These are phyloP conservation scores for Hemisphaericaspora lyxosophila DNA, from an alignment of 1,139 yeast species.

Conservation along the genomic window DNA sequence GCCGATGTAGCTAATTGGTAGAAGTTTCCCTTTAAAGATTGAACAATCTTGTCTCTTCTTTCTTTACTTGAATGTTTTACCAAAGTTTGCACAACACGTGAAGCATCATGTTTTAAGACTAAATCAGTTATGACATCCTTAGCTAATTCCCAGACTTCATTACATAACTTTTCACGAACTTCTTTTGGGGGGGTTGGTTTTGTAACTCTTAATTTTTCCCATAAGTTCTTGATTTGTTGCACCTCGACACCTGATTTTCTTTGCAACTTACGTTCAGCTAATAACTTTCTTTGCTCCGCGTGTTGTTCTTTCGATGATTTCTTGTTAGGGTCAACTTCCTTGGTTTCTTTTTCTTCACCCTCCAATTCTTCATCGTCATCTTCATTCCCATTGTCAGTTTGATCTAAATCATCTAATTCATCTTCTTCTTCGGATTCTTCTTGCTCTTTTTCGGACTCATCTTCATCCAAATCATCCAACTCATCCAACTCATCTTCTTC, in stretches of 20 bases:
- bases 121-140: slow-evolving; percentile 77
- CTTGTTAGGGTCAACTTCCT: slow-evolving; percentile 40
- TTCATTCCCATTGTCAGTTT: slow-evolving; percentile 24
- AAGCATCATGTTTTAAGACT: slow-evolving; percentile 94
- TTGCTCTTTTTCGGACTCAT: slow-evolving; percentile 15
- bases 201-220: slow-evolving; percentile 91
- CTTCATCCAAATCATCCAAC: slow-evolving; percentile 23
- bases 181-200: slow-evolving; percentile 78
- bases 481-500: slow-evolving; percentile 21
- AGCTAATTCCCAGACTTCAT: slow-evolving; percentile 83
- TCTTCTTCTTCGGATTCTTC: slow-evolving; percentile 16
- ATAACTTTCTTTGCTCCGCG: slow-evolving; percentile 76
- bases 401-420: slow-evolving; percentile 13
- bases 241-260: slow-evolving; percentile 86
- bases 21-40: slow-evolving; percentile 70
- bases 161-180: slow-evolving; percentile 73
- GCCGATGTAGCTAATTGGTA: slow-evolving; percentile 87
- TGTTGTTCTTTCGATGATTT: slow-evolving; percentile 68
- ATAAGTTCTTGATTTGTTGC: slow-evolving; percentile 77
- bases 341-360: slow-evolving; percentile 20
- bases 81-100: slow-evolving; percentile 92
- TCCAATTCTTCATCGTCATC: slow-evolving; percentile 19
- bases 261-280: slow-evolving; percentile 80
- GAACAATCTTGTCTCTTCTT: slow-evolving; percentile 71
- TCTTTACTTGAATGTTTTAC: slow-evolving; percentile 82